Evolutionary conservation across 202 grass and related monocot genomes (phyloP).

Genomic region (Cymbopogon flexuosus): DNA sequence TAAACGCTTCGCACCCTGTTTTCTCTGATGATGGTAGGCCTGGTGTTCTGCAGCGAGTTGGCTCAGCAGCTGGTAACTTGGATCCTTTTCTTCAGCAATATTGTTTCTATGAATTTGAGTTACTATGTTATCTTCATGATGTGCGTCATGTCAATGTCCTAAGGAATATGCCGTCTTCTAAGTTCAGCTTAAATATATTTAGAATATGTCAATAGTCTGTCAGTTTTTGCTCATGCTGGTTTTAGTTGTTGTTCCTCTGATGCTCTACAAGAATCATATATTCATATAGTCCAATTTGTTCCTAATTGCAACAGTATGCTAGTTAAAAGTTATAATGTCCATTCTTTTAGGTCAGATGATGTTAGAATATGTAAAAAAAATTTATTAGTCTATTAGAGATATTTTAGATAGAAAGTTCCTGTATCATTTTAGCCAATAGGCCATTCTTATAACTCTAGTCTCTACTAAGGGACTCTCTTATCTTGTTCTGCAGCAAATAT

Average conservation of each 20-base stretch:
- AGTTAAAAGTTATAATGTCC: slow-evolving; percentile 8
- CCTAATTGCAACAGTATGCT: slow-evolving; percentile 8
- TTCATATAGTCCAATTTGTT: not conserved
- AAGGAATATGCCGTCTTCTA: not conserved
- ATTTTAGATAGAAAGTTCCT: not conserved
- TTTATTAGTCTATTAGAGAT: not conserved
- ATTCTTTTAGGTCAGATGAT: not conserved
- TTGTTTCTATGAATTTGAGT: not conserved
- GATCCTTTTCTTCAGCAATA: not conserved
- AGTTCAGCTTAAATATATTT: not conserved
- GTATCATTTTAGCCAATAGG: not conserved
- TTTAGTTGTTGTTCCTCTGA: not conserved
- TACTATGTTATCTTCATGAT: not conserved
- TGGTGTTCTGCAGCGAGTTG: slow-evolving; percentile 89
- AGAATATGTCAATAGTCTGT: not conserved
- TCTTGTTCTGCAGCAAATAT: slow-evolving; percentile 82
- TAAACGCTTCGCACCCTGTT: slow-evolving; percentile 58
- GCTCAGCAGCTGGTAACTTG: slow-evolving; percentile 85
- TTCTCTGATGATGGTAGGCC: slow-evolving; percentile 63
- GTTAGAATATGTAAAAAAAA: not conserved
- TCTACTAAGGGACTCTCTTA: slow-evolving; percentile 1
- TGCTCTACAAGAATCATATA: not conserved
- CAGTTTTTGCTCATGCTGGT: not conserved
- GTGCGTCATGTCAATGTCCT: not conserved
- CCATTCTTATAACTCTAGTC: not conserved